These are phyloP conservation scores for Leccinum obscurum DNA, from an alignment of 768 basidiomycete genomes.

Conservation along the genomic window DNA sequence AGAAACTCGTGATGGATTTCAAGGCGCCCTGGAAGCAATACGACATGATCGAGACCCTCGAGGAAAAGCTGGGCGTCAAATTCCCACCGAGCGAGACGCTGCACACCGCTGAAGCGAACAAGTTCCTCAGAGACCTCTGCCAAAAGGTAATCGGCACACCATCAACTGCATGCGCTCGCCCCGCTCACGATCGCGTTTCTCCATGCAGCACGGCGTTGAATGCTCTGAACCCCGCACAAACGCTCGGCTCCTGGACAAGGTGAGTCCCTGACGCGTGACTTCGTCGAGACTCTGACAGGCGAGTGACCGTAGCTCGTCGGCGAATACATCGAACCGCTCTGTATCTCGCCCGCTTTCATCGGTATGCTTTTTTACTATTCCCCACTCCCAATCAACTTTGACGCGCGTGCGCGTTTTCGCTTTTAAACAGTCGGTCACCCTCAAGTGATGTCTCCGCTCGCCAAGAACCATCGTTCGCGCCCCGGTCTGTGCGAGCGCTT, in stretches of 20 bases:
- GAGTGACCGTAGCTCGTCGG: conserved; percentile 74
- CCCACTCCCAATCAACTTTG: not conserved
- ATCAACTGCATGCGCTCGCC: not conserved
- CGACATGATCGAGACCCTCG: conserved; percentile 96
- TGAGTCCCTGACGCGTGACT: conserved; percentile 25
- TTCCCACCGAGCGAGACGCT: conserved; percentile 93
- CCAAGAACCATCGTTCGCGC: conserved; percentile 97
- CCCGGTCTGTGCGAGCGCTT: conserved; percentile 98
- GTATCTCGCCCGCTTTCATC: conserved; percentile 96
- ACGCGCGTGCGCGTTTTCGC: not conserved
- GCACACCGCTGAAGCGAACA: conserved; percentile 84
- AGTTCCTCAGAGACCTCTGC: conserved; percentile 83
- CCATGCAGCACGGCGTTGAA: conserved; percentile 83
- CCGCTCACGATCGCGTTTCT: conserved; percentile 1
- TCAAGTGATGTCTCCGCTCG: conserved; percentile 99
- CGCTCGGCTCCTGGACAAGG: conserved; percentile 93
- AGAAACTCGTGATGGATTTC: conserved; percentile 81
- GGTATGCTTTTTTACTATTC: conserved; percentile 40
- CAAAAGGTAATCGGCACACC: conserved; percentile 56
- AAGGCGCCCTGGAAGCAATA: conserved; percentile 95
- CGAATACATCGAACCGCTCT: conserved; percentile 96
- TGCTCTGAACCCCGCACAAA: conserved; percentile 96
- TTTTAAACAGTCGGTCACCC: conserved; percentile 81
- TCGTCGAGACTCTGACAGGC: not conserved
- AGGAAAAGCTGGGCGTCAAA: conserved; percentile 87